Base-by-base conservation (phyloP, 2,329 filamentous ascomycete genomes). In the Volutella citrinella region DNA sequence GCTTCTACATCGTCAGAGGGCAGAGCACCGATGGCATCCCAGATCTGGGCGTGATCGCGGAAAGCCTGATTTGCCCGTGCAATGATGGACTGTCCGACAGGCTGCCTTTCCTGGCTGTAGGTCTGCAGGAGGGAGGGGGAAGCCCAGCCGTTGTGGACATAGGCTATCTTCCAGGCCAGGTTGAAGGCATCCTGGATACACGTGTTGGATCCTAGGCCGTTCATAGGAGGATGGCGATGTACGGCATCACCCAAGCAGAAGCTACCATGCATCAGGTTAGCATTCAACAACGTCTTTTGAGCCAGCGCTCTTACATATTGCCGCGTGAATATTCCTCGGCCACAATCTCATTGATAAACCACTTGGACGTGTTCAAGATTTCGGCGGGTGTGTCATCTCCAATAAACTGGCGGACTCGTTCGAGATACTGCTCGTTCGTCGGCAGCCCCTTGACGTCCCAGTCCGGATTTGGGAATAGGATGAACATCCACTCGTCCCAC, bases 401-500 rank as follows among this genome's bases (percentile, higher is more conserved):
- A 33, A 82, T 74, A 4, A 76, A 60, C 18, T 73, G 59, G 20
- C 60, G 63, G 2, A 77, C 60, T 5, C 68, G 57, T 18, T 57
- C 46, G 5, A 68, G 27, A 42, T 71, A 74, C 47, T 76, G 66
- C 7, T 70, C 70, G 2, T 62, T 41, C 1, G 64, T 62, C 0
- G 71, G 68, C n/a, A 61, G 59, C 37, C 51, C 49, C 2, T 50
- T 53, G 10, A 63, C 42, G 30, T 66, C 57, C 13, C 53, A 51
- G 5, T 61, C 62, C 0, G 60, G 63, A 8, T 51, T 49, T 0
- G 72, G 68, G 12, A 80, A 59, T 12, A 78, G 52, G 36, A 76
- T 74, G 27, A 75, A 74, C 60, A 77, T 66, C 76, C 77, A 83
- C 59, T 82, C 73, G 43, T 72, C 51, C 78, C 78, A 82, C 0